Evolutionary conservation across 1,284 basidiomycete genomes (phyloP), one percentile per base, ranked within the genome.

Genomic region (Cerrena zonata): DNA sequence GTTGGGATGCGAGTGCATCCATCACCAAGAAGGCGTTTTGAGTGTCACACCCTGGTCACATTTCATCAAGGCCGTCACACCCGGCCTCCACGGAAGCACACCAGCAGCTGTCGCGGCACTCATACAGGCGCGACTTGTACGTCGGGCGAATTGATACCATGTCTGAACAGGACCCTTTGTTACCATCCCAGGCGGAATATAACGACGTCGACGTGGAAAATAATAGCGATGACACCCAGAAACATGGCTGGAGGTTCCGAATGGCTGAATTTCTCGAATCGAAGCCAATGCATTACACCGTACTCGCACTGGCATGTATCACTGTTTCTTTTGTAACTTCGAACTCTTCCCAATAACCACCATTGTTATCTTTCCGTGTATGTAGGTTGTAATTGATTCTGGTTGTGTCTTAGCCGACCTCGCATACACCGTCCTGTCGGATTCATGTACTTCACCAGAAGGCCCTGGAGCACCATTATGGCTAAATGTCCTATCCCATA

Each of bases 361-460:
- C 30, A 34, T 34, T 34, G 30, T 15, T 15, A 15, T 34, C 30
- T 7, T 7, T 34, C 7, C 15, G 30, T 7, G 15, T 34, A 34
- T 50, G 47, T 56, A 88, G 85, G 84, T 85, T 54, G 59, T 75
- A 4, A 72, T 84, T 47, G 86, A 89, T 64, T 80, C 80, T 5
- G 58, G 57, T 5, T 86, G 83, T 59, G 84, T 88, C 19, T 75
- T 90, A 44, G 71, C 76, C 37, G 86, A 89, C 65, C 73, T 89
- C 7, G 72, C 69, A n/a, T 86, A 84, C 61, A 78, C 77, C 21
- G 77, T 89, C 53, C 75, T 89, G 42, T 73, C 72, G 36, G 67
- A 76, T 25, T 65, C 62, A 12, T 88, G 84, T 61, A 64, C 65
- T 7, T 65, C 72, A 11, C 65, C 69, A n/a, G 69, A 69, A n/a